Base-by-base conservation (phyloP, 2,329 filamentous ascomycete species). In the Pestalotiopsis sp. region DNA sequence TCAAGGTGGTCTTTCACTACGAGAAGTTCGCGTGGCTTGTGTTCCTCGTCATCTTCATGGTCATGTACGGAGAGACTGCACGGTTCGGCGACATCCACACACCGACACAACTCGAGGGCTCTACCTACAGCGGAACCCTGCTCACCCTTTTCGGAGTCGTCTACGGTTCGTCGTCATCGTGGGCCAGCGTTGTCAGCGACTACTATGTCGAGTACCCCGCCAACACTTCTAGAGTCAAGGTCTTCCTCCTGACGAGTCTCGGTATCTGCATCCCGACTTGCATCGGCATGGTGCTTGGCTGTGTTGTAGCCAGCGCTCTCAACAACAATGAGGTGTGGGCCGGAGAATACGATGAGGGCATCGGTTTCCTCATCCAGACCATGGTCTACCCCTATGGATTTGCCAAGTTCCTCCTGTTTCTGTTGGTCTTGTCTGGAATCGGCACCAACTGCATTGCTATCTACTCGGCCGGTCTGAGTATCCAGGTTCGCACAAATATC, bases 1-100 rank as follows among this genome's bases (percentile, higher is more conserved):
- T 86, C 71, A 80, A 79, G 70, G 78, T 80, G 22, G 79, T 87
- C 57, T 80, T 87, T 68, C 70, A 80, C 5, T 87, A 85, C 69
- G 84, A 86, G 72, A 79, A 82, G 63, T 85, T 82, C 72, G 82
- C 84, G 24, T 86, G 85, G 79, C 76, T 86, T 20, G 68, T 79
- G 44, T 80, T 84, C 69, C 80, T 84, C 65, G 75, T 81, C 65
- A 81, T 86, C 64, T 85, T 86, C 73, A 72, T 85, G 70, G 79
- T 86, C 72, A 81, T 86, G 71, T 83, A 83, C 66, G 82, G 81
- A 58, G 80, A 84, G 73, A 79, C 80, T 3, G 83, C 79, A 24
- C 71, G 73, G 35, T 80, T 79, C 52, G 82, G 81, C 5, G 80
- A 84, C 71, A 76, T 79, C 66, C 72, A 73, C 17, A 77, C 78